Base-by-base conservation (phyloP, 805 yeast species). In the Suhomyces faveliae region DNA sequence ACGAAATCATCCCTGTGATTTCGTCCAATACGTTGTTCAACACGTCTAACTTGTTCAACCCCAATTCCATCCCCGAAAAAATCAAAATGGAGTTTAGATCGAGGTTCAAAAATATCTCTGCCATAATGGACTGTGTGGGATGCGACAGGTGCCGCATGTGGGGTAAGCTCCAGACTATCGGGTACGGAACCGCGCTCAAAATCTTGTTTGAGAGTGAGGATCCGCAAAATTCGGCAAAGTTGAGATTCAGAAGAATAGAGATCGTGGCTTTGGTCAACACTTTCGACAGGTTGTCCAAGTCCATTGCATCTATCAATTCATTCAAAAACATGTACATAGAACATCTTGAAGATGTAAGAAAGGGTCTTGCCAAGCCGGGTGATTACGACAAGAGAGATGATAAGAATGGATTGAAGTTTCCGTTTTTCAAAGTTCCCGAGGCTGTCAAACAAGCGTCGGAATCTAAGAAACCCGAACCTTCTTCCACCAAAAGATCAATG, bases 131-230 rank as follows among this genome's bases (percentile, higher is more conserved):
- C 66, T 94, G 99, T 71, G 98, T 94, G 35, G 97, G 96, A 33
- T 94, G 99, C 73, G 99, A 94, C 64, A 78, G 97, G 62, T 94
- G 99, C 67, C 80, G 97, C 60, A 74, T 94, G 68, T 94, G 99
- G 99, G 99, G 99, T 8, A 94, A 94, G 67, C 80, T 94, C 24
- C 99, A 94, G 71, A 89, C 96, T 1, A 89, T 94, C 12, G 99
- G 99, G 17, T 94, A 94, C 66, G 99, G 97, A 15, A 94, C 99
- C 7, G 96, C 97, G 1, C 78, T 94, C 60, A 94, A 94, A 65
- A 79, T 92, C 20, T 72, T 94, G 50, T 89, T 94, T 64, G 98
- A 92, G 64, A 79, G 83, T 37, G 77, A 73, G 45, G 76, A 76
- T 50, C 77, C 80, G 20, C 74, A 73, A 43, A 76, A 76, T 41